Conservation (phyloP, 129 eudicot species). For the Pseudognaphalium luteoalbum region DNA sequence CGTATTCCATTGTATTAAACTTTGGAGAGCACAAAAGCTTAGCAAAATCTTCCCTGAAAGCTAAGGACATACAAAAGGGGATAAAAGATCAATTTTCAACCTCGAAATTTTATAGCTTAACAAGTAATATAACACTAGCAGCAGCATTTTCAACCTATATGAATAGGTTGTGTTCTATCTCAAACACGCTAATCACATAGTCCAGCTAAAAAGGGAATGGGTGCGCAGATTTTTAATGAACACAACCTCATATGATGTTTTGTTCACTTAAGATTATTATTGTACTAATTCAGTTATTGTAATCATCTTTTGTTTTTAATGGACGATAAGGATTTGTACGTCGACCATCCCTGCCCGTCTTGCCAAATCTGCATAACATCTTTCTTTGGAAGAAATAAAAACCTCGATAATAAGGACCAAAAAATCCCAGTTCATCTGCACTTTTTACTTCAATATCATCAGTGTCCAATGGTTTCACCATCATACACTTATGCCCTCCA, state of each 20-base stretch:
- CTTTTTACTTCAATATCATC: slow-evolving; percentile 66
- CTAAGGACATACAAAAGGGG: slow-evolving; percentile 33
- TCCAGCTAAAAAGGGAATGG: background rate
- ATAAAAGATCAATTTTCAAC: slow-evolving; percentile 8
- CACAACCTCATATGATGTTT: background rate
- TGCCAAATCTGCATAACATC: background rate
- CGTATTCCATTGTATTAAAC: slow-evolving; percentile 75
- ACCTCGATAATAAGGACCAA: slow-evolving; percentile 74
- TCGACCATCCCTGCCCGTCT: too few species aligned
- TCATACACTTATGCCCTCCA: slow-evolving; percentile 93
- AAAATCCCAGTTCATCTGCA: slow-evolving; percentile 64
- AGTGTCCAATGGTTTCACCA: slow-evolving; percentile 63
- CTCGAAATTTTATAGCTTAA: background rate
- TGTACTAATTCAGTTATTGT: too few species aligned
- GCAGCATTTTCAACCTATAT: background rate
- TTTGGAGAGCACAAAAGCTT: slow-evolving; percentile 44
- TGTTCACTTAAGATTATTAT: too few species aligned
- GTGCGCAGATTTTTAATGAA: background rate
- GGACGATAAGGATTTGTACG: too few species aligned
- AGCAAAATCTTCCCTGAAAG: slow-evolving; percentile 60
- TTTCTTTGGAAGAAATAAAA: slow-evolving; percentile 12
- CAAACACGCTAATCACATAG: background rate
- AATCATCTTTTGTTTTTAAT: too few species aligned
- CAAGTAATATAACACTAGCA: background rate
- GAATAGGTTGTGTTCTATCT: background rate